Evolutionary conservation across 495 filamentous ascomycete species (phyloP).

Genomic region (Bathelium albidoporum): DNA sequence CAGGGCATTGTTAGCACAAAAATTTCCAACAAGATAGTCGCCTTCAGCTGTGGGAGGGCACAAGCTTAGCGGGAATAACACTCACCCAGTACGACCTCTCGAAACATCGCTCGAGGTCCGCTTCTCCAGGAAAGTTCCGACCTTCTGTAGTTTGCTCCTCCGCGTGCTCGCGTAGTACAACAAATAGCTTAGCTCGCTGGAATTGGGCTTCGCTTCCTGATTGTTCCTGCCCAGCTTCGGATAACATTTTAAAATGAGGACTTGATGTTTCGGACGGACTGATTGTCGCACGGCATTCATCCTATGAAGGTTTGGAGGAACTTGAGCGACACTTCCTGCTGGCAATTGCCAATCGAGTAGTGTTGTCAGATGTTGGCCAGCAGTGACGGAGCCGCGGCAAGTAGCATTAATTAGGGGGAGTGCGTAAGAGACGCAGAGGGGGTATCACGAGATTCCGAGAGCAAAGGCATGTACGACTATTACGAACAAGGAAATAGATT

Average conservation of each 20-base stretch:
- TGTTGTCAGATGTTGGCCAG: neutral
- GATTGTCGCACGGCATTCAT: constrained; percentile 55
- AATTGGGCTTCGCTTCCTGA: constrained; percentile 82
- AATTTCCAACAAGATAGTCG: neutral
- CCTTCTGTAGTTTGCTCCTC: constrained; percentile 86
- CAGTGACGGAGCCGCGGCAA: constrained; percentile 1
- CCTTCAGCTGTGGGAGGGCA: neutral
- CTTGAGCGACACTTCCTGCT: neutral
- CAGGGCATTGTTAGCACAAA: neutral
- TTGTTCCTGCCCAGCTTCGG: constrained; percentile 80
- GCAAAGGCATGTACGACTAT: neutral
- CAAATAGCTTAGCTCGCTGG: constrained; percentile 87
- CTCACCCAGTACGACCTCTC: constrained; percentile 60
- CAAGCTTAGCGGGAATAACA: neutral
- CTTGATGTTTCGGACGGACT: constrained; percentile 82
- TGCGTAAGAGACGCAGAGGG: neutral
- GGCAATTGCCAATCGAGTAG: too few species aligned
- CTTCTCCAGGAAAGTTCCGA: constrained; percentile 83
- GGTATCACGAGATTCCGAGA: constrained; percentile 4
- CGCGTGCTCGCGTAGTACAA: constrained; percentile 92
- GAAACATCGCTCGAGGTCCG: constrained; percentile 80
- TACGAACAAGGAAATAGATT: neutral
- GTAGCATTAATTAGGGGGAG: neutral
- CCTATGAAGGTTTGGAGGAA: neutral
- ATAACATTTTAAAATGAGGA: constrained; percentile 87